A percentile compares a stretch with the other conserved stretches of the same genome.
Conservation (phyloP, 371 early-diverging fungal genomes). For the Conidiobolus incongruus region DNA sequence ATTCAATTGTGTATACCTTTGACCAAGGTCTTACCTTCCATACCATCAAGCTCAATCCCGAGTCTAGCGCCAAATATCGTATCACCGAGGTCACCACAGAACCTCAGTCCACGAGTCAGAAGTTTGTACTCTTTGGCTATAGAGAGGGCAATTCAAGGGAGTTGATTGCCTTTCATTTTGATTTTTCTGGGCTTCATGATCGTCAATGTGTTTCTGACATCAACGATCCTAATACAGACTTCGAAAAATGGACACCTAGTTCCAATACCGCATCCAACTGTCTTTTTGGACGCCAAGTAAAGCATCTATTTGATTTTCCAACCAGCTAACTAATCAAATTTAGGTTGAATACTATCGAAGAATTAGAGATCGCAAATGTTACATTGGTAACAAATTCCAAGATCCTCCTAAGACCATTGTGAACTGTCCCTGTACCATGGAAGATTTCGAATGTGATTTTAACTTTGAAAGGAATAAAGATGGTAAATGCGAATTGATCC, state of each 20-base stretch:
- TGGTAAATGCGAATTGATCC: slow-evolving; percentile 34
- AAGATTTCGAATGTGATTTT: slow-evolving; percentile 77
- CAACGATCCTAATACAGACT: slow-evolving; percentile 24
- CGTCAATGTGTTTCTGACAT: slow-evolving; percentile 22
- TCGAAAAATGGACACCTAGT: slow-evolving; percentile 50
- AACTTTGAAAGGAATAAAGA: slow-evolving; percentile 38
- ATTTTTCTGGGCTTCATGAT: slow-evolving; percentile 42
- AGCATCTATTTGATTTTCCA: not conserved
- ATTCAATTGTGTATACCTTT: slow-evolving; percentile 27
- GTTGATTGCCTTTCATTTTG: slow-evolving; percentile 34
- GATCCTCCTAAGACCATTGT: slow-evolving; percentile 25
- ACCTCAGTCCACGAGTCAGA: slow-evolving; percentile 42
- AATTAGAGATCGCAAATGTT: slow-evolving; percentile 47
- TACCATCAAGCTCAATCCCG: slow-evolving; percentile 20
- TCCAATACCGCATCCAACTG: slow-evolving; percentile 22
- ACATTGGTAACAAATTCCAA: slow-evolving; percentile 44
- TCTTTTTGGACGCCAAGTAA: slow-evolving; percentile 41
- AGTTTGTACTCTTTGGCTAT: slow-evolving; percentile 38
- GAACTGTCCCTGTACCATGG: slow-evolving; percentile 49
- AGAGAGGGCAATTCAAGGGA: slow-evolving; percentile 12
- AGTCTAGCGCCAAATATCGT: slow-evolving; percentile 19
- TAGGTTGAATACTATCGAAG: slow-evolving; percentile 52
- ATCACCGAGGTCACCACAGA: slow-evolving; percentile 42
- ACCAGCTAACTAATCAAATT: not conserved
- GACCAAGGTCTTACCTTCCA: slow-evolving; percentile 40